Evolutionary conservation across 352 stramenopile species (phyloP), one percentile per base, ranked within the genome.

Genomic region (Globisporangium alternatum): DNA sequence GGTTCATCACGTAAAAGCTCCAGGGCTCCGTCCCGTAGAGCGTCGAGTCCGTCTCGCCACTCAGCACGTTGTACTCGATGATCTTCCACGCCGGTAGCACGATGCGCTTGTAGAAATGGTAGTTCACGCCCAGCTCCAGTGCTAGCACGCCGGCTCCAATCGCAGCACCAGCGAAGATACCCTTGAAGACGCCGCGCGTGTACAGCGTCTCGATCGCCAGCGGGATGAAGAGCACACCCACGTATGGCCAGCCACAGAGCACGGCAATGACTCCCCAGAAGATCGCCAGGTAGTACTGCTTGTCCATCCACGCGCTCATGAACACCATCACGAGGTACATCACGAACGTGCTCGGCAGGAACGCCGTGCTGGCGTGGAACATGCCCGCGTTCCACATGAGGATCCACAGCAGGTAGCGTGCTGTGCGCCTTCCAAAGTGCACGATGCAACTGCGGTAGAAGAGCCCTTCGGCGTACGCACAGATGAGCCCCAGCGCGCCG

Each of bases 171-270:
- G 68, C 72, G 0, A 79, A 19, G 43, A 96, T 37, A 41, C 74
- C 75, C 71, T 75, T 74, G 8, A 90, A 45, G 12, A 95, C 49
- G 49, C 77, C 76, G 19, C 82, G 75, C 25, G 70, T 58, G 47
- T 69, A 71, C 7, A 91, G 25, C 65, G 95, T 90, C 70, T 96
- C 78, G 47, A 98, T 37, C 53, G 91, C 86, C 60, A 98, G 95
- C 8, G 96, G 90, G n/a, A 99, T 66, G 71, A 99, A 99, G 28
- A 99, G 75, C 47, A 98, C 81, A 12, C 90, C 96, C 33, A 98
- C 97, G 77, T 99, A 99, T 12, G 97, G 97, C 97, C 97, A 99
- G 52, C 96, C 97, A 43, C 83, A 95, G 35, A 99, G 75, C 22
- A 98, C 95, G 33, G 95, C 95, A 13, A 97, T 56, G 22, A 98